These are phyloP conservation scores for Ehretia macrophylla DNA, from an alignment of 257 asterid genomes.

Conservation along the genomic window DNA sequence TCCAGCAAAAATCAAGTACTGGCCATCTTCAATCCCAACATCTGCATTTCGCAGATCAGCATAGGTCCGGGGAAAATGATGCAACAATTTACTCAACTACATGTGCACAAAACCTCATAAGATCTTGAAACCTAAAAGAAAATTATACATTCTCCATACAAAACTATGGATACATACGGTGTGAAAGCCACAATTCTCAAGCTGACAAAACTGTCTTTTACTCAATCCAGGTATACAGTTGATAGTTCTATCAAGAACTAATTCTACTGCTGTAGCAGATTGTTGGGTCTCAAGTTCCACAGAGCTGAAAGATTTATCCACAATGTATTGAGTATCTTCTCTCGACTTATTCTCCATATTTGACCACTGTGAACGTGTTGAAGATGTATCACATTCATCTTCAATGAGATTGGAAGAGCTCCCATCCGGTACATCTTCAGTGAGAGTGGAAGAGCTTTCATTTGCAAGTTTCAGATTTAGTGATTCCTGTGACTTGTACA, in stretches of 20 bases:
- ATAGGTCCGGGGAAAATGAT: slow-evolving; percentile 94
- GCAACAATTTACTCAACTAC: slow-evolving; percentile 86
- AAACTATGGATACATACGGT: slow-evolving; percentile 48
- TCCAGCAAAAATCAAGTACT: slow-evolving; percentile 81
- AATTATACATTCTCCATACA: slow-evolving; percentile 4
- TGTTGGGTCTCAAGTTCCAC: slow-evolving; percentile 26
- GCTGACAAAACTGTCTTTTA: slow-evolving; percentile 55
- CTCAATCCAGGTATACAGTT: slow-evolving; percentile 61
- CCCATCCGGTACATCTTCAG: too few species aligned
- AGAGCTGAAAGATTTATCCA: slow-evolving; percentile 25
- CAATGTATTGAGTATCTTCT: slow-evolving; percentile 28
- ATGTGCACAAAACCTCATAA: slow-evolving; percentile 35
- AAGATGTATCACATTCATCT: slow-evolving; percentile 28
- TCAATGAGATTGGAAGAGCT: too few species aligned
- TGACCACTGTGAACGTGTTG: slow-evolving; percentile 18
- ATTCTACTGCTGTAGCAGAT: slow-evolving; percentile 40
- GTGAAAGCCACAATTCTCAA: slow-evolving; percentile 75
- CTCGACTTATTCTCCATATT: too few species aligned
- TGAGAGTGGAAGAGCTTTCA: slow-evolving; percentile 19
- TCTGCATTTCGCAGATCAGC: slow-evolving; percentile 89
- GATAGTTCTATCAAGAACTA: slow-evolving; percentile 61
- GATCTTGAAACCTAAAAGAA: slow-evolving; percentile 14
- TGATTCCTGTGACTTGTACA: slow-evolving; percentile 37
- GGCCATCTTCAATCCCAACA: slow-evolving; percentile 80
- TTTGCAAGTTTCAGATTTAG: slow-evolving; percentile 33